A percentile compares a stretch with the other conserved stretches of the same genome.
Evolutionary conservation across 1,139 yeast species (phyloP).

Genomic region (Debaryomyces udenii): DNA sequence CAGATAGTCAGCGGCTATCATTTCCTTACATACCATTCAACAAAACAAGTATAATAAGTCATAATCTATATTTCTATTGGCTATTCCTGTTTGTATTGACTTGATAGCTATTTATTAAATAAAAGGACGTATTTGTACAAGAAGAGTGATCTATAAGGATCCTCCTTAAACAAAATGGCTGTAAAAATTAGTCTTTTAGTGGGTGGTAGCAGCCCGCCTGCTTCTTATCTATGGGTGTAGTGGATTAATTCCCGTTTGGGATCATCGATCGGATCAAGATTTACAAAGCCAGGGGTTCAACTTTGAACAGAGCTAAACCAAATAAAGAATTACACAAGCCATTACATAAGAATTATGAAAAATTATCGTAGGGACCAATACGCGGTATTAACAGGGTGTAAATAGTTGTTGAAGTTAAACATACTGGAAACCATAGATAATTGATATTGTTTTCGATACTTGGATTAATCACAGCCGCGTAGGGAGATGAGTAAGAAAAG

Average conservation of each 20-base stretch:
- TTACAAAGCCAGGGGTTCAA: not conserved
- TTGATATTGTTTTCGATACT: constrained; percentile 3
- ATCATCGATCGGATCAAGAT: not conserved
- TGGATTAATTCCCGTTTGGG: no score
- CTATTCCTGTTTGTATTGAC: no score
- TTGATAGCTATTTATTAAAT: no score
- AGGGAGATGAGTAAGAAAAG: constrained; percentile 9
- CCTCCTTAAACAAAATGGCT: constrained; percentile 8
- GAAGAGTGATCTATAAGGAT: not conserved
- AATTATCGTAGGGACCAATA: constrained; percentile 3
- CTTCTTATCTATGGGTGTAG: constrained; percentile 2
- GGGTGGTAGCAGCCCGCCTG: constrained; percentile 4
- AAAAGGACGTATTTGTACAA: no score
- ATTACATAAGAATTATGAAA: constrained; percentile 7
- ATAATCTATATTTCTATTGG: constrained; percentile 11
- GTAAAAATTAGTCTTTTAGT: constrained; percentile 6
- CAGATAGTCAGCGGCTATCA: not conserved
- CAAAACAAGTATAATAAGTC: constrained; percentile 23
- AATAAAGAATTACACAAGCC: not conserved
- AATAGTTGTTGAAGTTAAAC: constrained; percentile 2
- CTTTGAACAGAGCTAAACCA: not conserved
- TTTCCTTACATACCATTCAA: constrained; percentile 23
- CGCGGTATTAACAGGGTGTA: constrained; percentile 10
- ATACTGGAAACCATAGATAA: not conserved
- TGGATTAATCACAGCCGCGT: constrained; percentile 1